phyloP scores from a whole-genome alignment of 1,284 basidiomycete genomes.

The Filobasidium uniguttulatum region DNA sequence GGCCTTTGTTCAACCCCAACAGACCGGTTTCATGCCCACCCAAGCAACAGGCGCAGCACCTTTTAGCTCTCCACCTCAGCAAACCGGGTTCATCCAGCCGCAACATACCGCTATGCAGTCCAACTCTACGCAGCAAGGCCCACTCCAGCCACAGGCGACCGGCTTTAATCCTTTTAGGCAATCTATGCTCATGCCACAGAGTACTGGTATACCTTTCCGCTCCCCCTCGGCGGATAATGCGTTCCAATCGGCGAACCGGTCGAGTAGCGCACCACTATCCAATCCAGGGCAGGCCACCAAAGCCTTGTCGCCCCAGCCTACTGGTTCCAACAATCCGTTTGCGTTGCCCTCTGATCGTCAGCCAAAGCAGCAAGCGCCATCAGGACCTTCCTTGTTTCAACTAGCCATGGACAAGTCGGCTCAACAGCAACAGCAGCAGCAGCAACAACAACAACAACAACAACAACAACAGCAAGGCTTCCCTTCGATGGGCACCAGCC shows the following conservation, averaged over 20 bases:
- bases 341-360: slow-evolving; percentile 49
- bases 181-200: slow-evolving; percentile 36
- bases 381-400: slow-evolving; percentile 13
- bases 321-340: slow-evolving; percentile 90
- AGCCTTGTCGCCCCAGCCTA: slow-evolving; percentile 70
- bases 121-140: slow-evolving; percentile 15
- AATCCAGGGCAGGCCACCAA: slow-evolving; percentile 21
- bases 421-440: not conserved
- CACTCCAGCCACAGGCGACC: slow-evolving; percentile 55
- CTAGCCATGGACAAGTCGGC: slow-evolving; percentile 3
- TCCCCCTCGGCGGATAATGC: not conserved
- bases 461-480: slow-evolving; percentile 6
- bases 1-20: slow-evolving; percentile 28
- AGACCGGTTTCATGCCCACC: slow-evolving; percentile 35
- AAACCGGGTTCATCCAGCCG: slow-evolving; percentile 31
- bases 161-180: slow-evolving; percentile 61
- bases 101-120: slow-evolving; percentile 37
- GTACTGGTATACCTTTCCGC: slow-evolving; percentile 39
- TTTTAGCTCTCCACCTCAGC: slow-evolving; percentile 24
- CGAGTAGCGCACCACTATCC: slow-evolving; percentile 8
- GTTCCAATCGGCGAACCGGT: slow-evolving; percentile 3
- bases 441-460: slow-evolving; percentile 4
- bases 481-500: too few species aligned
- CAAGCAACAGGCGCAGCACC: slow-evolving; percentile 40
- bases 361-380: slow-evolving; percentile 15